Evolutionary conservation across 208 protist species (phyloP), one percentile per base, ranked within the genome.

Genomic region (Paratrypanosoma confusum): DNA sequence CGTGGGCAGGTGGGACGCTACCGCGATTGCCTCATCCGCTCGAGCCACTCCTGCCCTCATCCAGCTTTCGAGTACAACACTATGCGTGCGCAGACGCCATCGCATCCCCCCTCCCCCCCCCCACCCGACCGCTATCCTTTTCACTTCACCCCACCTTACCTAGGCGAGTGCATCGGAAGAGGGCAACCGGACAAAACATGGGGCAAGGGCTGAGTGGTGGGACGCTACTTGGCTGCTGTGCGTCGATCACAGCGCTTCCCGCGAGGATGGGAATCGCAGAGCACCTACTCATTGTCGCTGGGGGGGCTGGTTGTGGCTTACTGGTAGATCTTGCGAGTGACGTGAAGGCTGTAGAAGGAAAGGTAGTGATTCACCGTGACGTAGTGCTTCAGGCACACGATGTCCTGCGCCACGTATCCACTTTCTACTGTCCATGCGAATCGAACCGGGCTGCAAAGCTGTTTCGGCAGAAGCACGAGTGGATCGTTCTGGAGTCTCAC

Each of bases 391-490:
- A 80, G 16, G 80, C 85, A 7, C 39, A 83, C 24, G 81, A 93
- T 45, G 51, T 77, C 11, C 57, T 93, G 13, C 64, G 76, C 7
- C 85, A 93, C 56, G 80, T 89, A 33, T 90, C 81, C 64, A 86
- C 85, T 18, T 93, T 93, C 63, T 90, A 89, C 54, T 60, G 76
- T 0, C 62, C 60, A 1, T 89, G 79, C 42, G 70, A 82, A 6
- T 69, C 77, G 14, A 88, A 89, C 62, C 44, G 39, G 1, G 39
- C 82, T 22, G 51, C 81, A 1, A 64, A 57, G 32, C 28, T 84
- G n/a, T 65, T 93, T 13, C 67, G 54, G 6, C 85, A 90, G 48
- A 93, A 89, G 35, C 85, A 93, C 42, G 80, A 93, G 54, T 93
- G 85, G 81, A 44, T 93, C 11, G 81, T 93, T 28, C 48, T 93